Evolutionary conservation across 129 eudicot genomes (phyloP).

Genomic region (Escallonia rubra): DNA sequence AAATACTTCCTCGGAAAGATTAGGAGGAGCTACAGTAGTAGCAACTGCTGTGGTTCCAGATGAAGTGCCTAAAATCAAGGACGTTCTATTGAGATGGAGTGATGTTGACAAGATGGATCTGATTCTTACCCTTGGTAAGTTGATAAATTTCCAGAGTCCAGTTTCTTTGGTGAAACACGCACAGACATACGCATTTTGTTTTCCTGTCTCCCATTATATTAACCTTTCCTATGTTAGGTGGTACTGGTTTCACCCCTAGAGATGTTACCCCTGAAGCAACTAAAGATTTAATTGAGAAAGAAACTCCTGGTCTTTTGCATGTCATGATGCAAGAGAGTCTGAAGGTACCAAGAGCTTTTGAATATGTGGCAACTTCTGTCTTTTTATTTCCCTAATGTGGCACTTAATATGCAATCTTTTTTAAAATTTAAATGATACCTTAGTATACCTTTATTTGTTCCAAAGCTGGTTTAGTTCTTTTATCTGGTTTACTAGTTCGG

Average conservation of each 20-base stretch:
- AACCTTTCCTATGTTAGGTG: conserved; percentile 45
- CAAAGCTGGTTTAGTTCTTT: neutral
- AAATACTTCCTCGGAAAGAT: conserved; percentile 61
- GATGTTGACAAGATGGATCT: conserved; percentile 85
- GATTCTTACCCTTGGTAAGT: conserved; percentile 84
- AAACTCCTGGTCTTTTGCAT: conserved; percentile 86
- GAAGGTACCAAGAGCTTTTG: conserved; percentile 48
- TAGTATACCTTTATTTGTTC: neutral
- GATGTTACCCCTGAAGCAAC: conserved; percentile 99
- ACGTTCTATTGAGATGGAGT: conserved; percentile 68
- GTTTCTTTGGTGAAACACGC: neutral
- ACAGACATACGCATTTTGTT: neutral
- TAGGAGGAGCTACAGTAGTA: conserved; percentile 85
- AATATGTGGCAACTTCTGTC: neutral
- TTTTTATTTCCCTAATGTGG: neutral
- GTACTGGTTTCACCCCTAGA: conserved; percentile 93
- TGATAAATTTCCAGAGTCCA: conserved; percentile 5
- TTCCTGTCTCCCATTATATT: neutral
- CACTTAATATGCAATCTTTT: neutral
- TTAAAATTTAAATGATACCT: neutral
- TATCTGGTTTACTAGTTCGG: too few species aligned
- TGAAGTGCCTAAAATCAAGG: conserved; percentile 66
- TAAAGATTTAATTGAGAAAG: conserved; percentile 75
- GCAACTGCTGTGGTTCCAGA: conserved; percentile 90
- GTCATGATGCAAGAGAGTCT: conserved; percentile 97